Conservation (phyloP, 352 stramenopile genomes). For the Hyaloperonospora brassicae region DNA sequence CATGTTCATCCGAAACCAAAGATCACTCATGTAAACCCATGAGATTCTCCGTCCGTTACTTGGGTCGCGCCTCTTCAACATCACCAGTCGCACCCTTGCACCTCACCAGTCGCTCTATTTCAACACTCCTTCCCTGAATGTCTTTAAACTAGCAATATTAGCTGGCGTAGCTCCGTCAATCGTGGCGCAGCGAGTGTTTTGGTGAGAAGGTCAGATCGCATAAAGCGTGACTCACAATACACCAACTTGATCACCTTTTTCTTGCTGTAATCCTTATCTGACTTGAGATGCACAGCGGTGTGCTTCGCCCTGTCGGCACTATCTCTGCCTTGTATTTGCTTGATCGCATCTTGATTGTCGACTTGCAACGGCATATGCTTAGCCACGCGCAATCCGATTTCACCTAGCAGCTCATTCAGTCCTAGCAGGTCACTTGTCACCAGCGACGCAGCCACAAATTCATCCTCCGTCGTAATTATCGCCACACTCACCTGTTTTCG, state of each 20-base stretch:
- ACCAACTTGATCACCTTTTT: neutral
- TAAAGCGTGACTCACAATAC: conserved; percentile 4
- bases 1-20: neutral
- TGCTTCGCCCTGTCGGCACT: conserved; percentile 4
- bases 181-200: conserved; percentile 9
- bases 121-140: neutral
- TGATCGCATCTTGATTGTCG: conserved; percentile 16
- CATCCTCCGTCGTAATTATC: conserved; percentile 18
- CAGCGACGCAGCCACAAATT: conserved; percentile 17
- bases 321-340: conserved; percentile 6
- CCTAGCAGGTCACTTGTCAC: conserved; percentile 11
- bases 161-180: neutral
- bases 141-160: neutral
- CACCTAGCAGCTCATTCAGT: conserved; percentile 1
- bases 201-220: conserved; percentile 11
- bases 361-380: conserved; percentile 1
- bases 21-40: neutral
- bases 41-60: neutral
- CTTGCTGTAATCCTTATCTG: conserved; percentile 6
- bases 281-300: conserved; percentile 14
- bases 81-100: neutral
- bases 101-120: neutral
- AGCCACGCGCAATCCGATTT: conserved; percentile 1
- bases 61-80: neutral
- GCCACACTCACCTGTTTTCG: conserved; percentile 3